phyloP scores from a whole-genome alignment of 176 grass and related monocot species.

The Eragrostis curvula region DNA sequence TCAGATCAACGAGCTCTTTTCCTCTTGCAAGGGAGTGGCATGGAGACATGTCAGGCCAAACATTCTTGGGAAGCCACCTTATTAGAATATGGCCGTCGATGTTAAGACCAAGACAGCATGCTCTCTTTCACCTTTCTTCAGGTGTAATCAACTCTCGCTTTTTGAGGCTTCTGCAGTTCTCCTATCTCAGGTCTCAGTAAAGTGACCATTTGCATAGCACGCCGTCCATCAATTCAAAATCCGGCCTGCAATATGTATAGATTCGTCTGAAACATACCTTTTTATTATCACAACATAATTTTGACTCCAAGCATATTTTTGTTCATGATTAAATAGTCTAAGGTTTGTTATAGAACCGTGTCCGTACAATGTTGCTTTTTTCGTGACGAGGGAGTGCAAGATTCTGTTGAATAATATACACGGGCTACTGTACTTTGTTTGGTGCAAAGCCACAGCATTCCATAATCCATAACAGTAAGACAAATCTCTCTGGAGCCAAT shows the following conservation, averaged over 20 bases:
- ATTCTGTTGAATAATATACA: slow-evolving; percentile 27
- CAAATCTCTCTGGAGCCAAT: slow-evolving; percentile 31
- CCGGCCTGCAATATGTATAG: neutral
- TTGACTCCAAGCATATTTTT: neutral
- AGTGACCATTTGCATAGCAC: neutral
- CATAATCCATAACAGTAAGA: slow-evolving; percentile 15
- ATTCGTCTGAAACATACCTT: neutral
- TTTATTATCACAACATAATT: neutral
- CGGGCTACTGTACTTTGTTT: slow-evolving; percentile 7
- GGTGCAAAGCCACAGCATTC: neutral
- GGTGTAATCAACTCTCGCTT: slow-evolving; percentile 14
- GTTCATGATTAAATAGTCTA: neutral
- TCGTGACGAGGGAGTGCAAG: neutral
- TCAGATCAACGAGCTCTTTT: slow-evolving; percentile 13
- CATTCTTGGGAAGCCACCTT: slow-evolving; percentile 52
- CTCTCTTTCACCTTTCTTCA: slow-evolving; percentile 35
- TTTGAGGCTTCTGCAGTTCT: neutral
- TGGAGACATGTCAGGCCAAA: slow-evolving; percentile 18
- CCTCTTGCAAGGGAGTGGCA: neutral
- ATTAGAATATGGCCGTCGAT: slow-evolving; percentile 44
- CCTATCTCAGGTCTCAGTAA: neutral
- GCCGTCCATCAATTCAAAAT: neutral
- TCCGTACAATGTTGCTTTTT: neutral
- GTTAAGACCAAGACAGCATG: slow-evolving; percentile 35
- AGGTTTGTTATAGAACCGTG: neutral